Evolutionary conservation across 2,329 filamentous ascomycete species (phyloP).

Genomic region (Xylaria arbuscula): DNA sequence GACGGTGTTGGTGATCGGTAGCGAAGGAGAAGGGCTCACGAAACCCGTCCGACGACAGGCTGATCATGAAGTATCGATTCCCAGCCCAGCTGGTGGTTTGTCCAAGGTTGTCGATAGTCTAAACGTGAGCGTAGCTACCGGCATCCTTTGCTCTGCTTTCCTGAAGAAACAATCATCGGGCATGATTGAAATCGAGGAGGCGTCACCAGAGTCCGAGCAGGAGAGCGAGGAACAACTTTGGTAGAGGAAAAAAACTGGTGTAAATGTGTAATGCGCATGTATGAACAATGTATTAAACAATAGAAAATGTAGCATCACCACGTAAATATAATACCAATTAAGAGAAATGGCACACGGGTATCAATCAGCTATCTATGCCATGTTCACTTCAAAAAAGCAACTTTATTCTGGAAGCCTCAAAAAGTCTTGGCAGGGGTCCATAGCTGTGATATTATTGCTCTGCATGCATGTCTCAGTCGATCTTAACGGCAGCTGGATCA

Average conservation of each 20-base stretch:
- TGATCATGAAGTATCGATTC: constrained; percentile 74
- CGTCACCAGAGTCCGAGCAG: constrained; percentile 32
- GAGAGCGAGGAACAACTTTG: constrained; percentile 38
- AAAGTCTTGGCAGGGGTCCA: constrained; percentile 26
- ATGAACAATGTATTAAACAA: constrained; percentile 23
- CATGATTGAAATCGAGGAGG: constrained; percentile 41
- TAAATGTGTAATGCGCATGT: constrained; percentile 31
- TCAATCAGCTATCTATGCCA: constrained; percentile 9
- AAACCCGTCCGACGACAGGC: constrained; percentile 72
- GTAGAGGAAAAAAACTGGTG: constrained; percentile 33
- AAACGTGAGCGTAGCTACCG: constrained; percentile 91
- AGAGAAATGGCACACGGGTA: not conserved
- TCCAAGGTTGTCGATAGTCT: constrained; percentile 81
- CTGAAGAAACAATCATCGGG: constrained; percentile 56
- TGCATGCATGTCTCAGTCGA: not conserved
- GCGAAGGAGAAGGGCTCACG: constrained; percentile 81
- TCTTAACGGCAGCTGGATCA: not conserved
- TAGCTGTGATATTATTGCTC: constrained; percentile 30
- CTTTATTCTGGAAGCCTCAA: constrained; percentile 4
- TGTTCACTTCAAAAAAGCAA: not conserved
- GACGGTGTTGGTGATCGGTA: constrained; percentile 83
- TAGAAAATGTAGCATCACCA: constrained; percentile 13
- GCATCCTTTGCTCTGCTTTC: constrained; percentile 78
- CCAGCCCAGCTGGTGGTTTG: constrained; percentile 58
- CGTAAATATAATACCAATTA: not conserved